Evolutionary conservation across 306 rosid species (phyloP).

Genomic region (Glycine soja): DNA sequence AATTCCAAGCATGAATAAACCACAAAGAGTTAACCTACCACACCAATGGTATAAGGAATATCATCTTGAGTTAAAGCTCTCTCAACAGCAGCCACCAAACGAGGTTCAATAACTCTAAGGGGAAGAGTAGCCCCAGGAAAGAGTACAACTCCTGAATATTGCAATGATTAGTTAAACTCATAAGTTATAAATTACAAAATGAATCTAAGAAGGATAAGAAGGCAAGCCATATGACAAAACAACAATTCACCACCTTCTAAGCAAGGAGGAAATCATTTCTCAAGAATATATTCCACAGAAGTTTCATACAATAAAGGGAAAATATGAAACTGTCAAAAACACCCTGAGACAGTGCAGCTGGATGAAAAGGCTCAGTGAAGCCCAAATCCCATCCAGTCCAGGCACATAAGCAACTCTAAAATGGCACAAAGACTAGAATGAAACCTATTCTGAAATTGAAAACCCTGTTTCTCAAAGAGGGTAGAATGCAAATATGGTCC

Average conservation of each 20-base stretch:
- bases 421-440: background rate
- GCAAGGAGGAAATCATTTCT: slow-evolving; percentile 20
- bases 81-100: slow-evolving; percentile 73
- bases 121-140: slow-evolving; percentile 95
- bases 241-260: background rate
- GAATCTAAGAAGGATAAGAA: slow-evolving; percentile 16
- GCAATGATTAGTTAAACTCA: slow-evolving; percentile 38
- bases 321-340: slow-evolving; percentile 24
- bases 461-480: background rate
- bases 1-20: slow-evolving; percentile 37
- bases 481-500: background rate
- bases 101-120: slow-evolving; percentile 73
- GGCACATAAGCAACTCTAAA: background rate
- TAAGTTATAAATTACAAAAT: slow-evolving; percentile 22
- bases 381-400: slow-evolving; percentile 14
- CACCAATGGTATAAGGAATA: slow-evolving; percentile 79
- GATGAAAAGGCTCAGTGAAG: slow-evolving; percentile 19
- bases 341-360: background rate
- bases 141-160: slow-evolving; percentile 87
- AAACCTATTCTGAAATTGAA: background rate
- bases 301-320: slow-evolving; percentile 13
- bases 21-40: slow-evolving; percentile 68
- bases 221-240: slow-evolving; percentile 9
- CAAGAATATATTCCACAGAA: slow-evolving; percentile 17
- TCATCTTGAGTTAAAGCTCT: slow-evolving; percentile 70